A percentile compares a stretch with the other conserved stretches of the same genome.
Evolutionary conservation across 2,329 filamentous ascomycete species (phyloP).

Genomic region (Diaporthe ampelina): DNA sequence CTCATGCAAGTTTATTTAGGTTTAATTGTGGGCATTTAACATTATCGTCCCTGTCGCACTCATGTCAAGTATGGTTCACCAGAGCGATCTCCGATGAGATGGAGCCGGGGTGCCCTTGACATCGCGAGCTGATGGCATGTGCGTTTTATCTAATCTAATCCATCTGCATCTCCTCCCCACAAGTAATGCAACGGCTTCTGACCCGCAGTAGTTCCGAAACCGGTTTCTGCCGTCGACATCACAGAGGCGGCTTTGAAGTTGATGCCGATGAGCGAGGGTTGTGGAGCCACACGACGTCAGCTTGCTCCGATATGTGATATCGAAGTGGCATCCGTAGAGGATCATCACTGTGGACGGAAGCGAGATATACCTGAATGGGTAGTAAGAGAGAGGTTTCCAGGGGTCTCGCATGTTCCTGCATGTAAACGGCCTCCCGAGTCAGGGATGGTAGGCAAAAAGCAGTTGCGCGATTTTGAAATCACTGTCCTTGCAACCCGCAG

Average conservation of each 20-base stretch:
- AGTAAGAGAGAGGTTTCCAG: background rate
- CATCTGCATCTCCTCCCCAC: background rate
- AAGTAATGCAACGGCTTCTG: background rate
- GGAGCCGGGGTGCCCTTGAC: background rate
- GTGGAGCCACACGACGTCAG: constrained; percentile 11
- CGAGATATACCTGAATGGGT: no score
- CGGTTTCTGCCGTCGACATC: background rate
- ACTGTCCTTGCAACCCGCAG: no score
- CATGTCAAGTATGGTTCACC: background rate
- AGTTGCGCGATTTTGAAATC: constrained; percentile 9
- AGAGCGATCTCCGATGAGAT: background rate
- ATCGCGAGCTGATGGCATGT: background rate
- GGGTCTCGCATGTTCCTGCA: background rate
- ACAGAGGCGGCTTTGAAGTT: background rate
- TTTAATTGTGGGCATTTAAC: background rate
- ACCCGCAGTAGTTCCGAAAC: constrained; percentile 4
- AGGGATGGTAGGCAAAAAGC: background rate
- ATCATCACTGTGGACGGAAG: background rate
- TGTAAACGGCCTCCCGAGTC: background rate
- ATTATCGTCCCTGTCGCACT: background rate
- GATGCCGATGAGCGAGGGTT: background rate
- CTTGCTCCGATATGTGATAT: background rate
- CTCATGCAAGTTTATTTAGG: background rate
- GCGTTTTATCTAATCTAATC: constrained; percentile 25
- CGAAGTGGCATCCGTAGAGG: background rate